Base-by-base conservation (phyloP, 2,329 filamentous ascomycete genomes). In the Trichoderma oligosporum region DNA sequence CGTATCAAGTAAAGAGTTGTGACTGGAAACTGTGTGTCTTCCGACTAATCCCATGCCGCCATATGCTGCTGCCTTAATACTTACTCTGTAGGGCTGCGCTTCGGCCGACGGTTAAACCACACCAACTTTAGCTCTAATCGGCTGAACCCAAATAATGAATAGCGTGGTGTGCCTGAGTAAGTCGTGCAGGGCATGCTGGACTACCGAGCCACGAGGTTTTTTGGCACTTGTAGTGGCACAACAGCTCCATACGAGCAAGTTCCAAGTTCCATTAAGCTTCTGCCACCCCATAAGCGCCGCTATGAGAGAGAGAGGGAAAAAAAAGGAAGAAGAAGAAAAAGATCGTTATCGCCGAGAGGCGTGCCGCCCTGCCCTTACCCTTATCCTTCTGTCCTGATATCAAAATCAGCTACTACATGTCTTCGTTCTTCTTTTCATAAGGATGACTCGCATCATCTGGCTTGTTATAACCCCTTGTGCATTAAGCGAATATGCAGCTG, bases 131-230 rank as follows among this genome's bases (percentile, higher is more conserved):
- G 44, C 45, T 48, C 18, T 14, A 47, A 16, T 16, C 12, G 46
- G 53, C 53, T 56, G 53, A 41, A 33, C 51, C 51, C 24, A 47
- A 41, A 27, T n/a, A 16, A 25, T 33, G 53, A 42, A 58, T 58
- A 54, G 56, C 49, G 56, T 33, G 25, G 24, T 35, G 55, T 58
- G 44, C 56, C 56, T 58, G 56, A 58, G 56, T 58, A 58, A 58
- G 56, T 53, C 42, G 42, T 58, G 35, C 48, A 46, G 56, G 35
- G 39, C 41, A 31, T 45, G 48, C 48, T 46, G 51, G 49, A 51
- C 56, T 58, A 31, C 42, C 48, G 56, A 58, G 56, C 56, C 56
- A 58, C 56, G 56, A 58, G 56, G 56, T 38, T 47, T 52, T 51
- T 52, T 53, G 33, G 25, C 41, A 54, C 38, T 52, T 38, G 47